These are phyloP conservation scores for Dinochytrium kinnereticum DNA, from an alignment of 371 early-diverging fungal genomes.

Conservation along the genomic window DNA sequence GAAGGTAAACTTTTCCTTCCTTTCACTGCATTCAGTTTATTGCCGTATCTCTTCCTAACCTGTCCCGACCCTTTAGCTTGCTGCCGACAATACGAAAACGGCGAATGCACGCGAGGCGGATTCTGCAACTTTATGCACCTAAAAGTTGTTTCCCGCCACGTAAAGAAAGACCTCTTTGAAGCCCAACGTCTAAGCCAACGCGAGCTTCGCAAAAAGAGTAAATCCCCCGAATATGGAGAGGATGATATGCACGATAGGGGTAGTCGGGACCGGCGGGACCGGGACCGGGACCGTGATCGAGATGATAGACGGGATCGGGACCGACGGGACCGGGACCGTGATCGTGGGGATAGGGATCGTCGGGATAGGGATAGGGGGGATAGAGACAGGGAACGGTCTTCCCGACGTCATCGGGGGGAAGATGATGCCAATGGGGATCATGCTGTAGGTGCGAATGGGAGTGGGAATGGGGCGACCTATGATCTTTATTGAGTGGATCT, in stretches of 20 bases:
- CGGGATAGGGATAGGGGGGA: slow-evolving; percentile 19
- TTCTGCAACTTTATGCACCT: slow-evolving; percentile 99
- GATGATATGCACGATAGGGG: too few species aligned
- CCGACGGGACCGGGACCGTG: slow-evolving; percentile 25
- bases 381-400: slow-evolving; percentile 7
- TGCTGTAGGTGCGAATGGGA: background rate
- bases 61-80: slow-evolving; percentile 64
- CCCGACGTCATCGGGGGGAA: slow-evolving; percentile 13
- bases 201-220: slow-evolving; percentile 30
- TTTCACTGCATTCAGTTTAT: slow-evolving; percentile 4
- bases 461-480: background rate
- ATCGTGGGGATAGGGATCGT: slow-evolving; percentile 13
- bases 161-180: slow-evolving; percentile 80
- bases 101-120: slow-evolving; percentile 95
- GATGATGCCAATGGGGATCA: background rate
- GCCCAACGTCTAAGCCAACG: slow-evolving; percentile 69
- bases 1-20: slow-evolving; percentile 59
- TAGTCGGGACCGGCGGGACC: slow-evolving; percentile 17
- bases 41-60: background rate
- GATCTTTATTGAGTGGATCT: too few species aligned
- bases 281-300: slow-evolving; percentile 24
- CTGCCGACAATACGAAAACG: slow-evolving; percentile 95
- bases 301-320: slow-evolving; percentile 19
- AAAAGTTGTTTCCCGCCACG: slow-evolving; percentile 73
- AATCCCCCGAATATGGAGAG: slow-evolving; percentile 3